These are phyloP conservation scores for Breviolum minutum DNA, from an alignment of 73 alveolate genomes.

Conservation along the genomic window DNA sequence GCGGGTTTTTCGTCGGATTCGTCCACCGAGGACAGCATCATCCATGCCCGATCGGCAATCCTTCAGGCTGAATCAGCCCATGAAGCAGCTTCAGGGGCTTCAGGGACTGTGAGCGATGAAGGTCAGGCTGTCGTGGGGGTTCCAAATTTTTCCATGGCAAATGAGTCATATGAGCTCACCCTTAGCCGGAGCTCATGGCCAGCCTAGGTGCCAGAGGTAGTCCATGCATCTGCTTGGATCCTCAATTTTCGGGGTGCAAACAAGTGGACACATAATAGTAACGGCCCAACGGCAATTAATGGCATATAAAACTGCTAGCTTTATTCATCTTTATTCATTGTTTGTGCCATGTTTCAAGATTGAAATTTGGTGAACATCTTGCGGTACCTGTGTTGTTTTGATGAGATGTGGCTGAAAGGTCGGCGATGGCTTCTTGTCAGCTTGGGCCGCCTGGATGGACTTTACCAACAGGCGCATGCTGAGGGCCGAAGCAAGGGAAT, in stretches of 20 bases:
- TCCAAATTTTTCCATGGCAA: too few relatives aligned
- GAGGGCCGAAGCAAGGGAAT: background rate
- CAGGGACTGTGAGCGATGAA: background rate
- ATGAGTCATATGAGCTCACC: too few relatives aligned
- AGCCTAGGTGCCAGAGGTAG: background rate
- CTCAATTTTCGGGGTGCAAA: background rate
- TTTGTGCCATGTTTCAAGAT: too few relatives aligned
- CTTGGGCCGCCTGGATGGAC: constrained; percentile 56
- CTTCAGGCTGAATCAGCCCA: background rate
- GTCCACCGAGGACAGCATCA: constrained; percentile 32
- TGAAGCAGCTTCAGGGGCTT: background rate
- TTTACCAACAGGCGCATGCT: constrained; percentile 20
- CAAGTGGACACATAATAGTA: too few relatives aligned
- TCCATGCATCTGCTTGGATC: background rate
- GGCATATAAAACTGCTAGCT: too few relatives aligned
- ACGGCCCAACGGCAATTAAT: too few relatives aligned
- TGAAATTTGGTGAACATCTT: too few relatives aligned
- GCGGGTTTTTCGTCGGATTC: background rate
- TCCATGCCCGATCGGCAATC: constrained; percentile 26
- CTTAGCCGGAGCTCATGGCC: too few relatives aligned
- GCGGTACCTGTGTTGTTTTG: background rate
- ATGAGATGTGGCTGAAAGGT: background rate
- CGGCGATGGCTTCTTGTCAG: constrained; percentile 8
- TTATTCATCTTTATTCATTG: too few relatives aligned
- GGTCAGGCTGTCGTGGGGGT: background rate